Base-by-base conservation (phyloP, 169 alveolate genomes). In the Amoebophrya sp. region DNA sequence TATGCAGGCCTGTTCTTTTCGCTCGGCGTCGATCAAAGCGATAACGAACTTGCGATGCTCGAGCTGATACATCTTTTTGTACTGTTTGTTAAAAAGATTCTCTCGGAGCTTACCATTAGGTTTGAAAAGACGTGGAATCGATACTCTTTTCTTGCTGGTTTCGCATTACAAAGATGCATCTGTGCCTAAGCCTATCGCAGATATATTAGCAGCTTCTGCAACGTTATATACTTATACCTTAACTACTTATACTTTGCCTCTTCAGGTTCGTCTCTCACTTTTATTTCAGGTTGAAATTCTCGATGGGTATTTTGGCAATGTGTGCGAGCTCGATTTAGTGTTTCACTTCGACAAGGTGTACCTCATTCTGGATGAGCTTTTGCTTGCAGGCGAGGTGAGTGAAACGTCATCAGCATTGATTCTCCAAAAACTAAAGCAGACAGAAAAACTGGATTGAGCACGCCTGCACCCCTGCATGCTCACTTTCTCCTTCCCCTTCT, bases 1-100 rank as follows among this genome's bases (percentile, higher is more conserved):
- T 97, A 97, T 93, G 99, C 99, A 6, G 97, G 98, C 26, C 95
- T 97, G 77, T 96, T 95, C 95, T 97, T 97, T 93, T 95, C 96
- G 24, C 92, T 96, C 18, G 95, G 97, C 90, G 96, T 96, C 36
- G 99, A 97, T 94, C 93, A 94, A 92, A 93, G 94, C 55, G 99
- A 96, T 90, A 96, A 96, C 93, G 99, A 96, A 93, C 89, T 94
- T 92, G 92, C 93, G 41, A 91, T 94, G 41, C 93, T 90, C 29
- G 98, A 97, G 95, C 93, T 96, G 41, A 96, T 97, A 76, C 99
- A 97, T 91, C 96, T 96, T 47, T 97, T 96, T 94, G 96, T 95
- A n/a, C 92, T 89, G 65, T 89, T 89, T 78, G 34, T n/a, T 89
- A 90, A 89, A 89, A n/a, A 91, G 92, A 26, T 36, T 26, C 36